These are phyloP conservation scores for Syncephalastrum contaminatum DNA, from an alignment of 371 early-diverging fungal genomes.

Conservation along the genomic window DNA sequence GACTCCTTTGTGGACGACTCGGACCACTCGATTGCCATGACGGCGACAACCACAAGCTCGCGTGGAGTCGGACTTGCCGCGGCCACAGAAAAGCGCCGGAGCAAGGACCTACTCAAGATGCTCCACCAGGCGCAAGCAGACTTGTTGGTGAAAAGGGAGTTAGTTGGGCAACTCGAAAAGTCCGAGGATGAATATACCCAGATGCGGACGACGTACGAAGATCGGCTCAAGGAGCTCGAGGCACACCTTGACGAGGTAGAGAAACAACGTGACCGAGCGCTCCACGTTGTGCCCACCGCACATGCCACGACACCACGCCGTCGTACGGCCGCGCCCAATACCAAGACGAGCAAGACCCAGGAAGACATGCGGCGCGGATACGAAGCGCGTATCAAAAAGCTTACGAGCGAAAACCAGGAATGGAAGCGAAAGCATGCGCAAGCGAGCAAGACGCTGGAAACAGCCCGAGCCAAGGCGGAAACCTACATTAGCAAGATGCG, in stretches of 20 bases:
- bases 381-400: slow-evolving; percentile 63
- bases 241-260: slow-evolving; percentile 54
- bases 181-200: slow-evolving; percentile 53
- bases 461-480: slow-evolving; percentile 49
- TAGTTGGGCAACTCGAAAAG: slow-evolving; percentile 55
- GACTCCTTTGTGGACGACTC: slow-evolving; percentile 47
- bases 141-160: slow-evolving; percentile 56
- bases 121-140: slow-evolving; percentile 69
- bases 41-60: slow-evolving; percentile 11
- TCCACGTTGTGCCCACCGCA: slow-evolving; percentile 5
- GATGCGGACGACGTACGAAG: slow-evolving; percentile 66
- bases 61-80: slow-evolving; percentile 19
- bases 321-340: neutral
- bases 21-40: slow-evolving; percentile 31
- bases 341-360: neutral
- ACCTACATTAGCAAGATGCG: slow-evolving; percentile 31
- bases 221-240: slow-evolving; percentile 57
- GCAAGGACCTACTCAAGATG: slow-evolving; percentile 40
- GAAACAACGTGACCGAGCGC: slow-evolving; percentile 55
- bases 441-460: slow-evolving; percentile 43
- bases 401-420: slow-evolving; percentile 65
- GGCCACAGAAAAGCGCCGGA: slow-evolving; percentile 18
- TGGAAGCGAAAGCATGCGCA: slow-evolving; percentile 55
- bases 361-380: slow-evolving; percentile 43
- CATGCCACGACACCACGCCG: neutral